phyloP scores from a whole-genome alignment of 495 filamentous ascomycete genomes.

The Glarea lozoyensis region DNA sequence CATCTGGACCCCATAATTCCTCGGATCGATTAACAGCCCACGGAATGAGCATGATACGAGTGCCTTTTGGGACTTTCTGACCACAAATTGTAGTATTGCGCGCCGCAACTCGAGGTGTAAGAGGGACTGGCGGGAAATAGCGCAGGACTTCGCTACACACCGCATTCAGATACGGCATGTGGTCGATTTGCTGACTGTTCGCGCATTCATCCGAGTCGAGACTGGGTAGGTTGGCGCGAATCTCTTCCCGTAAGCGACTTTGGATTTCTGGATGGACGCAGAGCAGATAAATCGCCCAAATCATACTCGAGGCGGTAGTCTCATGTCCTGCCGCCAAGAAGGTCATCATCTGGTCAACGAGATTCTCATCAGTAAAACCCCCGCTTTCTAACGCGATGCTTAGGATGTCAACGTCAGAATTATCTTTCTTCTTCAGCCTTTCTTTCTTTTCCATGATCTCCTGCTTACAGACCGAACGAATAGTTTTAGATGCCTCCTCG shows the following conservation, averaged over 20 bases:
- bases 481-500: slow-evolving; percentile 38
- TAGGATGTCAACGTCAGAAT: slow-evolving; percentile 63
- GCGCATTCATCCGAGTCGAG: slow-evolving; percentile 37
- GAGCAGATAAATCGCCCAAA: slow-evolving; percentile 46
- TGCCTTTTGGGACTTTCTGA: slow-evolving; percentile 35
- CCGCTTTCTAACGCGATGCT: slow-evolving; percentile 72
- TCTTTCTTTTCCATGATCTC: slow-evolving; percentile 62
- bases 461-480: slow-evolving; percentile 53
- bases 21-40: slow-evolving; percentile 52
- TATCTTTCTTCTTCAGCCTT: slow-evolving; percentile 44
- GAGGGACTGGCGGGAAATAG: slow-evolving; percentile 30
- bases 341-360: slow-evolving; percentile 90
- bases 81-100: slow-evolving; percentile 49
- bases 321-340: slow-evolving; percentile 92
- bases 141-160: slow-evolving; percentile 32
- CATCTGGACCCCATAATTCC: slow-evolving; percentile 49
- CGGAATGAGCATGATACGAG: slow-evolving; percentile 37
- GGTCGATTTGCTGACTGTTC: slow-evolving; percentile 40
- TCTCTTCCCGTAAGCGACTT: slow-evolving; percentile 37
- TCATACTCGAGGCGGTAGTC: slow-evolving; percentile 48
- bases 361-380: slow-evolving; percentile 68
- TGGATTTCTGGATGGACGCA: slow-evolving; percentile 39
- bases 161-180: slow-evolving; percentile 46
- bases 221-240: slow-evolving; percentile 54
- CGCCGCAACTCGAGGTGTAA: slow-evolving; percentile 48